These are phyloP conservation scores for Schwanniomyces polymorphus DNA, from an alignment of 805 yeast genomes.

Conservation along the genomic window DNA sequence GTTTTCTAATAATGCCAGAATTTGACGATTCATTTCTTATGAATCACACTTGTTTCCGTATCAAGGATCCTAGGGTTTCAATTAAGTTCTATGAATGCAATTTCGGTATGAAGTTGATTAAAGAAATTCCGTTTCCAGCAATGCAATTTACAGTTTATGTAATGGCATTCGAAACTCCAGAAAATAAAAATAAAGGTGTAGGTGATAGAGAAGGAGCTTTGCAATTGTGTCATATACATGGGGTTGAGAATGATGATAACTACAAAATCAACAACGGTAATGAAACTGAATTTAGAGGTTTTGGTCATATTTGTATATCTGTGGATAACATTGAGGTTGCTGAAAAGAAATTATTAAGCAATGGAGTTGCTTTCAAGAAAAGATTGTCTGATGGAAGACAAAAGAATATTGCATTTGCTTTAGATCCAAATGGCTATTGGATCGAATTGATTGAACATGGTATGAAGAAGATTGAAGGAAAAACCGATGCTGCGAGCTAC, in stretches of 20 bases:
- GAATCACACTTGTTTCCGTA: conserved; percentile 77
- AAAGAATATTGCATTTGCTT: conserved; percentile 87
- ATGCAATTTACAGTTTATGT: conserved; percentile 67
- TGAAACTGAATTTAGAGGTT: conserved; percentile 80
- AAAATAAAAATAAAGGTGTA: conserved; percentile 37
- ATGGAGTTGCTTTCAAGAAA: conserved; percentile 78
- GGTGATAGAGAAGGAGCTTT: conserved; percentile 64
- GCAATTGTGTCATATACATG: conserved; percentile 82
- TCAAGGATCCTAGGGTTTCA: conserved; percentile 76
- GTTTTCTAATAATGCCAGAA: conserved; percentile 25
- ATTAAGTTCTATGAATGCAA: conserved; percentile 70
- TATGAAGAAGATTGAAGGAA: conserved; percentile 38
- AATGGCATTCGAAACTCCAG: conserved; percentile 54
- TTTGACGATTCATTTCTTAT: conserved; percentile 39
- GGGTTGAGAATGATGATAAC: conserved; percentile 57
- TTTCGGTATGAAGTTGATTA: conserved; percentile 70
- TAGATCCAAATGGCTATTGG: conserved; percentile 98
- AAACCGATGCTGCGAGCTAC: conserved; percentile 40
- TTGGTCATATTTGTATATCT: conserved; percentile 90
- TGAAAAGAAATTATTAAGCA: conserved; percentile 56
- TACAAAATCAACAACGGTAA: conserved; percentile 79
- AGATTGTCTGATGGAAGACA: conserved; percentile 87
- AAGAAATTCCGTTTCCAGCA: conserved; percentile 51
- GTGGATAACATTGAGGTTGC: conserved; percentile 73
- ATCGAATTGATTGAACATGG: conserved; percentile 76